Base-by-base conservation (phyloP, 139 green algal genomes). In the Nannochloris sp. region DNA sequence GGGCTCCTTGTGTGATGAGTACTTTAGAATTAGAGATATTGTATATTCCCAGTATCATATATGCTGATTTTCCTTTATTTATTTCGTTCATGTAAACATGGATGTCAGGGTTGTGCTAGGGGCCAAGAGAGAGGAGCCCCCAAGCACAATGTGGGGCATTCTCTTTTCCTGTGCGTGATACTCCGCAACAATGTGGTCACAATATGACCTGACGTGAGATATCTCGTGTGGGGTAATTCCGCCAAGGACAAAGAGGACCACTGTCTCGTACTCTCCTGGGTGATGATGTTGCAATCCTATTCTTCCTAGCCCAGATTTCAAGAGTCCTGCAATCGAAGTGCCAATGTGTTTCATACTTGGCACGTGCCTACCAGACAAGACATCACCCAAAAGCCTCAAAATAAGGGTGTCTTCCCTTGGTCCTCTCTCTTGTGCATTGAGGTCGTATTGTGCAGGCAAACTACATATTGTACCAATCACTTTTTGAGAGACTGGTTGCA, bases 21-120 rank as follows among this genome's bases (percentile, higher is more conserved):
- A 80, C 59, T 86, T 83, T 70, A 43, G 6, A 20, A 71, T 91
- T 17, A 53, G 81, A 14, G 70, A 87, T 44, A 61, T 90, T 56
- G 74, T 90, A 9, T 90, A 91, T 53, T 26, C 50, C n/a, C 80
- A 90, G 65, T 90, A 87, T 60, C 77, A 83, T 53, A 66, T 90
- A 3, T 89, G 80, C 69, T 90, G 33, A 40, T 40, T 40, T 40
- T 0, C 11, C 0, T 40, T 1, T 40, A 40, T 13, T 13, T 40
- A 40, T 40, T 40, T 40, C 5, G 6, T 40, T 56, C 12, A 64
- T 51, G 20, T 12, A 55, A 56, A 51, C 56, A 64, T 64, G 14
- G 23, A 64, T 56, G 43, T 14, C 12, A 66, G 5, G 26, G 11
- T 43, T 10, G 12, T 28, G 28, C 5, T 11, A 9, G 60, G 60